Evolutionary conservation across 352 stramenopile genomes (phyloP).

Genomic region (Pythium phragmiticola): DNA sequence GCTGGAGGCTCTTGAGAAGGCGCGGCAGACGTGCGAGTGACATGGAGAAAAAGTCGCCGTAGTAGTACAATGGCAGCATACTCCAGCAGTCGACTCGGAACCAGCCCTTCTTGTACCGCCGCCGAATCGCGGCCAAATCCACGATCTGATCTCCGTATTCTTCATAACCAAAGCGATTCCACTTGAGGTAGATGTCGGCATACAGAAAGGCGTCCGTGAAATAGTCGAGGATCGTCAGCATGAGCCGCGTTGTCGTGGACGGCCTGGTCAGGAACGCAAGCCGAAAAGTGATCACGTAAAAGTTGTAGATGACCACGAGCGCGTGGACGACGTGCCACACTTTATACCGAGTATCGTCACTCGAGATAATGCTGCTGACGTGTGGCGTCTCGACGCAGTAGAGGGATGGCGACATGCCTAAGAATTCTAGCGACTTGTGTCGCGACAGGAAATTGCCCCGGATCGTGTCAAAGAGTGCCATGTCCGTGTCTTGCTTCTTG

Average conservation of each 20-base stretch:
- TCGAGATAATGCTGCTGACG: conserved; percentile 19
- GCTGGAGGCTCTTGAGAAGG: conserved; percentile 24
- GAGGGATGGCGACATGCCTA: conserved; percentile 18
- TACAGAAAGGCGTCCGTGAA: conserved; percentile 26
- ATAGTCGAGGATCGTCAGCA: conserved; percentile 24
- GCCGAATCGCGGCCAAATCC: conserved; percentile 23
- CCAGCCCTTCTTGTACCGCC: conserved; percentile 28
- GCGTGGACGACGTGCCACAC: conserved; percentile 44
- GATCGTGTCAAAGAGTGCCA: conserved; percentile 15
- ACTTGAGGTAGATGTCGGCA: conserved; percentile 26
- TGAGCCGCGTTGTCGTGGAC: not conserved
- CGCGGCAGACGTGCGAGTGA: conserved; percentile 23
- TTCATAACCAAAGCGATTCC: conserved; percentile 23
- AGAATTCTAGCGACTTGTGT: conserved; percentile 17
- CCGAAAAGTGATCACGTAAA: conserved; percentile 34
- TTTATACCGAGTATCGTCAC: conserved; percentile 1
- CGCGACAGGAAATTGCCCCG: conserved; percentile 9
- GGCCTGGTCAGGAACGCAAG: conserved; percentile 24
- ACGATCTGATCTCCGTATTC: conserved; percentile 28
- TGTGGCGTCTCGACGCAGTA: conserved; percentile 19
- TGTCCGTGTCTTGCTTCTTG: conserved; percentile 16
- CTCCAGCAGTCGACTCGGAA: conserved; percentile 30
- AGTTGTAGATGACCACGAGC: conserved; percentile 39
- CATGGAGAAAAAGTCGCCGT: conserved; percentile 19
- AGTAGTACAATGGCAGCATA: conserved; percentile 27